Evolutionary conservation across 345 rosid genomes (phyloP), one percentile per base, ranked within the genome.

Genomic region (Pelargonium nanum): DNA sequence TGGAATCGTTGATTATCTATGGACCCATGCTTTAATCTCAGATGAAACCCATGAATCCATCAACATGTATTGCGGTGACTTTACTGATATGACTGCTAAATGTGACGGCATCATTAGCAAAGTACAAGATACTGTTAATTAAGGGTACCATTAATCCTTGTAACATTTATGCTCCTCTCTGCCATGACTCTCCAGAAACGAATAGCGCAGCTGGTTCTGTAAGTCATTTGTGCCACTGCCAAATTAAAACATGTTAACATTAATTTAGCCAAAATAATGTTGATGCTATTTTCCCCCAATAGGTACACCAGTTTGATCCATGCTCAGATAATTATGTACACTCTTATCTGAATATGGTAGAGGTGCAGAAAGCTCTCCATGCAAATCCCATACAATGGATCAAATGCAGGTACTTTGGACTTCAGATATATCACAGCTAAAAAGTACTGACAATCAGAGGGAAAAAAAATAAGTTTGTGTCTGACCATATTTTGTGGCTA

Each of bases 21-120:
- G 88, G 88, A 68, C 75, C 2, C 88, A 78, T 58, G 81, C 83
- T 25, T 61, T 83, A 44, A 80, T 63, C 56, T 76, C 82, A 0
- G 82, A 83, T 28, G 80, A 83, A 67, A 74, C 79, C 24, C 23
- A 78, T 22, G 48, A 61, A 24, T 74, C 57, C 26, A 70, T 83
- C 8, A 61, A 30, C 40, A 67, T 61, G 57, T 40, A 71, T 28
- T 83, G 88, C 63, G 60, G 71, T 58, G 75, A 68, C 48, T 40
- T 40, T 58, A 23, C 19, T 34, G 30, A 56, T 1, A 62, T 62
- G 4, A 30, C 72, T 19, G 44, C 45, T 23, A 60, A 48, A 23
- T 83, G 87, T 19, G 3, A 13, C 0, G 16, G 55, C 1, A 67
- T 58, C 58, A n/a, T 4, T 19, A 24, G 0, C 16, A 50, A 44